These are phyloP conservation scores for Hippophae tibetana DNA, from an alignment of 306 rosid genomes.

Conservation along the genomic window DNA sequence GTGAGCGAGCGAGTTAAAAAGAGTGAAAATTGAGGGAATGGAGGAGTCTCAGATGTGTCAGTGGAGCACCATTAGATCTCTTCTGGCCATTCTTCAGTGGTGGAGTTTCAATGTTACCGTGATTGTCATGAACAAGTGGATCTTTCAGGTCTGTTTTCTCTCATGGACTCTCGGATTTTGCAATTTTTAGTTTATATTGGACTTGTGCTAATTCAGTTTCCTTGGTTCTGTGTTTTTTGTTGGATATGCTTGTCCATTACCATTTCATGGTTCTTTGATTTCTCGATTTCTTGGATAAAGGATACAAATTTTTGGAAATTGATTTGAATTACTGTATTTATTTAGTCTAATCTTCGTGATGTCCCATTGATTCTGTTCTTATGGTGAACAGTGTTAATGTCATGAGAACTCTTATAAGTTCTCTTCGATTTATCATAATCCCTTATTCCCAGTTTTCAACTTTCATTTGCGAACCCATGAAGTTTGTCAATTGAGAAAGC, in stretches of 20 bases:
- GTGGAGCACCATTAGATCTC: slow-evolving; percentile 76
- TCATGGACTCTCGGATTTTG: background rate
- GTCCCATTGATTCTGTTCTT: background rate
- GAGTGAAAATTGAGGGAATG: slow-evolving; percentile 24
- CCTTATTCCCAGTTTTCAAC: background rate
- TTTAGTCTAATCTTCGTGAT: background rate
- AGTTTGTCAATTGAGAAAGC: background rate
- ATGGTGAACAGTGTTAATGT: background rate
- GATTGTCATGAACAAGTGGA: slow-evolving; percentile 94
- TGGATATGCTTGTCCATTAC: slow-evolving; percentile 3
- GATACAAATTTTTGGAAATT: background rate
- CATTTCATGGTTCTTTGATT: background rate
- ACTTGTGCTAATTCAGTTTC: background rate
- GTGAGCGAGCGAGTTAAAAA: slow-evolving; percentile 25
- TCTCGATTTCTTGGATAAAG: background rate
- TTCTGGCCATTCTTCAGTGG: slow-evolving; percentile 85
- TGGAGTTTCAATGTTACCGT: slow-evolving; percentile 92
- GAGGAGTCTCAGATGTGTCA: slow-evolving; percentile 59
- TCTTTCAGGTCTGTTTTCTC: slow-evolving; percentile 68
- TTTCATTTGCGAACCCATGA: background rate
- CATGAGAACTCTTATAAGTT: background rate
- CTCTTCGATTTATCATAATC: background rate
- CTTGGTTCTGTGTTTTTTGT: background rate
- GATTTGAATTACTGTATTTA: background rate
- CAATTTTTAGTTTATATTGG: background rate